Percentiles rank a stretch among this genome's conserved stretches.
Conservation (phyloP, 495 filamentous ascomycete genomes). For the Neurospora sp. region DNA sequence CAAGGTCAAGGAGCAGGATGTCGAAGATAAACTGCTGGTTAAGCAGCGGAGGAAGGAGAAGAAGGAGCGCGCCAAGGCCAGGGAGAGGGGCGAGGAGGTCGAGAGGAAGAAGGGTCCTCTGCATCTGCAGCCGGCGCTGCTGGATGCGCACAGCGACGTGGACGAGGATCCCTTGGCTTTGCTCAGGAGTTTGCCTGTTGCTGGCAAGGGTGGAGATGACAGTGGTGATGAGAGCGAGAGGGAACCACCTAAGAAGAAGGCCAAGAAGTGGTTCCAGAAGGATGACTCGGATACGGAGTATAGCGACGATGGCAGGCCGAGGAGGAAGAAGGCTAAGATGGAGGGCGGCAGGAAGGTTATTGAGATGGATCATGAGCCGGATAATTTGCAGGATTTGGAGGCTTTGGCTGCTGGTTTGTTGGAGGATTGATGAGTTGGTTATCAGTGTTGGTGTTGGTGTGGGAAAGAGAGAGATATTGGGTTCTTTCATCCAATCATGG, state of each 20-base stretch:
- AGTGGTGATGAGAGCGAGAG: conserved; percentile 16
- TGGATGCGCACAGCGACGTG: conserved; percentile 16
- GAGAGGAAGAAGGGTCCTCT: conserved; percentile 38
- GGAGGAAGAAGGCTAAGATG: conserved; percentile 32
- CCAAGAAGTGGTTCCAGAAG: conserved; percentile 40
- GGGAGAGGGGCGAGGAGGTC: conserved; percentile 51
- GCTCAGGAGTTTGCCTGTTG: conserved; percentile 38
- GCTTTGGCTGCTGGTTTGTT: conserved; percentile 75
- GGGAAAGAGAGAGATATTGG: neutral
- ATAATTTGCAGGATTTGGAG: conserved; percentile 85
- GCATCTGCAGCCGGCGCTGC: conserved; percentile 31
- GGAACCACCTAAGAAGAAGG: conserved; percentile 33
- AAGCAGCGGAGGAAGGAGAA: conserved; percentile 78
- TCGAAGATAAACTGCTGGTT: conserved; percentile 67
- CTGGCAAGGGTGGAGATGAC: conserved; percentile 22
- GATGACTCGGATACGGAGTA: conserved; percentile 35
- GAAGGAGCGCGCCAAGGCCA: conserved; percentile 72
- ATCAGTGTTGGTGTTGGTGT: neutral
- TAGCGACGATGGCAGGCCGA: conserved; percentile 28
- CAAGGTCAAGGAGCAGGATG: conserved; percentile 66
- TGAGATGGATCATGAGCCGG: conserved; percentile 53
- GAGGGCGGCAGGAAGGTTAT: conserved; percentile 41
- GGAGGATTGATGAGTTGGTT: conserved; percentile 29
- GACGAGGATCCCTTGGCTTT: conserved; percentile 41
- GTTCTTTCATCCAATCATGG: neutral